Evolutionary conservation across 441 rosid species (phyloP).

Genomic region (Adansonia gregorii): DNA sequence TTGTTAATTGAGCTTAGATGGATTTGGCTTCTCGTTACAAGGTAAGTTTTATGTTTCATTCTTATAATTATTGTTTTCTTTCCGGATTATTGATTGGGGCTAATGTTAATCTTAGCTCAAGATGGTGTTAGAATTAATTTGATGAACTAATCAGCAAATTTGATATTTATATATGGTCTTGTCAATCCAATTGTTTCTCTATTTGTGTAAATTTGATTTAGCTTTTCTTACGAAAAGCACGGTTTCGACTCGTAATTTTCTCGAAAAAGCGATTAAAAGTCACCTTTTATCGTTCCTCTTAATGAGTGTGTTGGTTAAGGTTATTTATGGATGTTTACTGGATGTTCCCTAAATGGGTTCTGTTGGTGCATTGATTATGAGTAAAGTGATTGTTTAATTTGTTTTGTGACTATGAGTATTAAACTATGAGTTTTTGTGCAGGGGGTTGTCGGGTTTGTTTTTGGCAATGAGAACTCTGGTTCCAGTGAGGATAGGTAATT

Average conservation of each 20-base stretch:
- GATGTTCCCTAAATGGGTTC: slow-evolving; percentile 6
- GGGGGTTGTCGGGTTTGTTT: slow-evolving; percentile 95
- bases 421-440: slow-evolving; percentile 38
- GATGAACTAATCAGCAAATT: neutral
- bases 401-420: slow-evolving; percentile 10
- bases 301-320: neutral
- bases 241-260: slow-evolving; percentile 10
- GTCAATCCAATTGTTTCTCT: neutral
- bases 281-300: neutral
- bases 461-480: slow-evolving; percentile 81
- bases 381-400: slow-evolving; percentile 5
- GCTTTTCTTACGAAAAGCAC: neutral
- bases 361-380: slow-evolving; percentile 12
- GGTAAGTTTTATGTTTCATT: slow-evolving; percentile 38
- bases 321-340: neutral
- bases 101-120: slow-evolving; percentile 5
- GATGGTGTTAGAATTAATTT: neutral
- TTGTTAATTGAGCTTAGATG: slow-evolving; percentile 40
- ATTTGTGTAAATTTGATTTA: neutral
- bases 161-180: neutral
- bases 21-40: slow-evolving; percentile 76
- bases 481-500: slow-evolving; percentile 79
- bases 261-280: neutral
- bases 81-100: neutral
- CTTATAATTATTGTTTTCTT: neutral